Evolutionary conservation across 441 rosid genomes (phyloP), one percentile per base, ranked within the genome.

Genomic region (Adansonia rubrostipa): DNA sequence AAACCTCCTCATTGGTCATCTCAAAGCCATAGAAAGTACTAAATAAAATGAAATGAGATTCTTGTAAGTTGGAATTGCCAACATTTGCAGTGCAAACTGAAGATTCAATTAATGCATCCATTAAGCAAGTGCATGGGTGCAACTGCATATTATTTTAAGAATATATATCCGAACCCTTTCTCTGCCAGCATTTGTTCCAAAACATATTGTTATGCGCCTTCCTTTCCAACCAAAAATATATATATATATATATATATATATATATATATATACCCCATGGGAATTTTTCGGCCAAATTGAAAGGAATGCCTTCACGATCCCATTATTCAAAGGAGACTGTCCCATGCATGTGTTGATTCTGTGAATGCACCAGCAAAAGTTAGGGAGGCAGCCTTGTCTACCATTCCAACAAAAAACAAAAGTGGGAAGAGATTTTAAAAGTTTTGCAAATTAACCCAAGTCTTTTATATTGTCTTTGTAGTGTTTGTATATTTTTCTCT

Each of bases 401-500:
- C 9, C 60, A 57, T 17, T 57, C 7, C 19, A 6, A 24, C 11
- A 6, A 7, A 57, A 57, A 5, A 24, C 28, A 24, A 24, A 24
- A 24, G 14, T 51, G 5, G 13, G 56, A 51, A 3, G n/a, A 51
- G n/a, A 53, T 54, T 15, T 54, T 15, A 4, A 54, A 54, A 1
- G 1, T 15, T 5, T 15, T 54, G 20, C 19, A 54, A 24, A 24
- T 24, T 24, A 53, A 54, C 58, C 58, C n/a, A 54, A 4, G 13
- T 58, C 33, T 17, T 64, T 58, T 67, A 0, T n/a, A 48, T 71
- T 22, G 82, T 84, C 77, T 44, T 13, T 51, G 15, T 51, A 13
- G 17, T 24, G 10, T 28, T 63, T 63, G 45, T 28, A 33, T 33
- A 28, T 11, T 78, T 36, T 68, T 76, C 47, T 70, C 8, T 24